Evolutionary conservation across 2,329 filamentous ascomycete genomes (phyloP).

Genomic region (Ascomycota sp.): DNA sequence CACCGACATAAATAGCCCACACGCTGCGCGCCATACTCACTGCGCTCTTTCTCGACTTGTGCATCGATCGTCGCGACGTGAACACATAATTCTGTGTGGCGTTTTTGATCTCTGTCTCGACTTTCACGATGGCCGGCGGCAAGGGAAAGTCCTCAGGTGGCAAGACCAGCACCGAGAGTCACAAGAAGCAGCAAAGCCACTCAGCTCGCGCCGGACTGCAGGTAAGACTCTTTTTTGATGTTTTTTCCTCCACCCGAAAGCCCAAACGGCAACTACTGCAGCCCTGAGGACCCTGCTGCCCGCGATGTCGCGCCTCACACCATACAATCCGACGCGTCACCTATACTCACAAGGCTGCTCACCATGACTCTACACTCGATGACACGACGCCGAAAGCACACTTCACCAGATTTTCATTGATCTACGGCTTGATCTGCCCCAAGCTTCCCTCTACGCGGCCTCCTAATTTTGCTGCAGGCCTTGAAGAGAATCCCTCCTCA

Average conservation of each 20-base stretch:
- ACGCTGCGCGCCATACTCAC: too few relatives aligned
- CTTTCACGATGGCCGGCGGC: conserved; percentile 47
- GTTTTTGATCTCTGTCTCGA: background rate
- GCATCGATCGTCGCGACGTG: too few relatives aligned
- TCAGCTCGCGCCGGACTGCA: conserved; percentile 88
- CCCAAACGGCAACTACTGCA: too few relatives aligned
- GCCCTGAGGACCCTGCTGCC: background rate
- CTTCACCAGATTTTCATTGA: too few relatives aligned
- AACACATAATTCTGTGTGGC: background rate
- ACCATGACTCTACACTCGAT: background rate
- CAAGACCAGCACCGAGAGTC: conserved; percentile 44
- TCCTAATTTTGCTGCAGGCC: too few relatives aligned
- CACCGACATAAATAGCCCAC: background rate
- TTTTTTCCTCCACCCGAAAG: background rate
- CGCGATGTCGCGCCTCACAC: background rate
- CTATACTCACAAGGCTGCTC: background rate
- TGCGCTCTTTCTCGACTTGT: too few relatives aligned
- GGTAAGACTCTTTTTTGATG: conserved; percentile 30
- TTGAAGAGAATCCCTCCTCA: background rate
- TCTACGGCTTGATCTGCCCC: too few relatives aligned
- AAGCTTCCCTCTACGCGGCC: too few relatives aligned
- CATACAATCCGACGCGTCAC: conserved; percentile 2
- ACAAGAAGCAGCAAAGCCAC: conserved; percentile 86
- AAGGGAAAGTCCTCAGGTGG: conserved; percentile 87
- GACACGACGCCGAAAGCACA: too few relatives aligned